These are phyloP conservation scores for Leccinum pseudoinsigne DNA, from an alignment of 1,284 basidiomycete species.

Conservation along the genomic window DNA sequence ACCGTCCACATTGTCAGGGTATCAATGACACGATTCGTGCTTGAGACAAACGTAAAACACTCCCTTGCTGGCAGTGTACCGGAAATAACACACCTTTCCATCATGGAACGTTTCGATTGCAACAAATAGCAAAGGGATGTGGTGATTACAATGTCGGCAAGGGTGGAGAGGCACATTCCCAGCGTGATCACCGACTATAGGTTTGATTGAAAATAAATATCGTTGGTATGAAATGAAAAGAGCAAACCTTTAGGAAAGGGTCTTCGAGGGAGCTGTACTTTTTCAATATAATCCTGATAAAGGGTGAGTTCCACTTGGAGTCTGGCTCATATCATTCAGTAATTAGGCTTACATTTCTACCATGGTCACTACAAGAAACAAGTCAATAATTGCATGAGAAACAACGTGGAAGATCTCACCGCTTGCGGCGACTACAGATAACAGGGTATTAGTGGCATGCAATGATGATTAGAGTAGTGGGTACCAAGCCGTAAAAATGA, in stretches of 20 bases:
- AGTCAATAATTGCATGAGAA: not conserved
- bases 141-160: constrained; percentile 50
- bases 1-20: constrained; percentile 48
- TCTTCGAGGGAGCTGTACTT: constrained; percentile 14
- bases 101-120: constrained; percentile 33
- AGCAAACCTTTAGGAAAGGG: constrained; percentile 17
- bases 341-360: constrained; percentile 21
- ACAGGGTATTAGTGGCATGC: not conserved
- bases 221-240: not conserved
- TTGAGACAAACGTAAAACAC: constrained; percentile 14
- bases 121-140: constrained; percentile 41
- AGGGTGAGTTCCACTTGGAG: not conserved
- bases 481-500: constrained; percentile 23
- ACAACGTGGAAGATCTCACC: constrained; percentile 8
- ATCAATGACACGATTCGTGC: constrained; percentile 48
- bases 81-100: constrained; percentile 32
- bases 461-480: not conserved
- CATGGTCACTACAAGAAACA: constrained; percentile 17
- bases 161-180: constrained; percentile 46
- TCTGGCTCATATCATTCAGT: not conserved
- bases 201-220: not conserved
- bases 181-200: constrained; percentile 52
- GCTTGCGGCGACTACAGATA: constrained; percentile 20
- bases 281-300: constrained; percentile 18
- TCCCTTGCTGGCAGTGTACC: not conserved